A percentile compares a stretch with the other conserved stretches of the same genome.
These are phyloP conservation scores for Eimeria falciformis DNA, from an alignment of 169 alveolate species.

Conservation along the genomic window DNA sequence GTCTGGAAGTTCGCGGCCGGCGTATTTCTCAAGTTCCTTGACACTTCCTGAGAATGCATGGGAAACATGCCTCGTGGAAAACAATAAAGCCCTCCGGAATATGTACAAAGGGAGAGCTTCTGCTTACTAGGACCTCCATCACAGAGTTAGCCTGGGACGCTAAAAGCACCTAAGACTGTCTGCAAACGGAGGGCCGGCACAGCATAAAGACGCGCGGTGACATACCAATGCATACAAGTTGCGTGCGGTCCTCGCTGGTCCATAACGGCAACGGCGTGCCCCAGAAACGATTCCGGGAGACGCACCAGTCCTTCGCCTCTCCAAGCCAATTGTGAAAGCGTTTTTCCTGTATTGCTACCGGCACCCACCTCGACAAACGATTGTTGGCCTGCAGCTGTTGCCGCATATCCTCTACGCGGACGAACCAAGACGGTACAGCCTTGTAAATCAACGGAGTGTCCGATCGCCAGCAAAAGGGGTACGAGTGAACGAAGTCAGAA, in stretches of 20 bases:
- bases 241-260: slow-evolving; percentile 96
- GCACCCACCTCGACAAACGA: slow-evolving; percentile 96
- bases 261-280: slow-evolving; percentile 99
- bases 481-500: slow-evolving; percentile 92
- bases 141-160: background rate
- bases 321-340: slow-evolving; percentile 99
- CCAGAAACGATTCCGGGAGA: slow-evolving; percentile 98
- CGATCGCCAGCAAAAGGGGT: slow-evolving; percentile 99
- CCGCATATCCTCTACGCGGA: slow-evolving; percentile 96
- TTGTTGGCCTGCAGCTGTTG: slow-evolving; percentile 92
- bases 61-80: background rate
- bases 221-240: slow-evolving; percentile 95
- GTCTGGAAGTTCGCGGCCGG: slow-evolving; percentile 91
- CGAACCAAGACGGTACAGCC: slow-evolving; percentile 99
- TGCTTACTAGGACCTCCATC: background rate
- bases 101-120: background rate
- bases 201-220: background rate
- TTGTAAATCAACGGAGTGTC: slow-evolving; percentile 99
- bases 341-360: slow-evolving; percentile 96
- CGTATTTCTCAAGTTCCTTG: slow-evolving; percentile 81
- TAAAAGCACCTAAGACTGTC: too few species aligned
- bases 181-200: too few species aligned
- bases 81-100: background rate
- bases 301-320: slow-evolving; percentile 99
- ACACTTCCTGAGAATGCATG: slow-evolving; percentile 57